Percentiles rank a stretch among this genome's conserved stretches.
Conservation (phyloP, 768 basidiomycete genomes). For the Pholiota microspora region DNA sequence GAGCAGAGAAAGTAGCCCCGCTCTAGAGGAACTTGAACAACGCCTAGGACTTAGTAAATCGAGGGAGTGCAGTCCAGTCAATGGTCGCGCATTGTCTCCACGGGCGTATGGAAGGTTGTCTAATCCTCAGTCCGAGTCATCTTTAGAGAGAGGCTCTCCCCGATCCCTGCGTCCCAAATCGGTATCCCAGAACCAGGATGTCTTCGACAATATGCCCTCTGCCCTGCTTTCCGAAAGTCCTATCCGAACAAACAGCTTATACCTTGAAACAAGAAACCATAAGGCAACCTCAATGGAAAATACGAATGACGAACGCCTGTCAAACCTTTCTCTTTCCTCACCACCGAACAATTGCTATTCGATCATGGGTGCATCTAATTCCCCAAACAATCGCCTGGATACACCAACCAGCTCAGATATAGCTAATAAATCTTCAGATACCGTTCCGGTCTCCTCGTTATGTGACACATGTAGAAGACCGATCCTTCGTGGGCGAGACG, state of each 20-base stretch:
- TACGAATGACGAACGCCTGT: background rate
- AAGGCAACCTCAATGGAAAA: background rate
- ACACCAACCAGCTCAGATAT: background rate
- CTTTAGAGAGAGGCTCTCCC: background rate
- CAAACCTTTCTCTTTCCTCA: background rate
- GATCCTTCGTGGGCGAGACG: slow-evolving; percentile 55
- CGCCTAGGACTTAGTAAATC: slow-evolving; percentile 54
- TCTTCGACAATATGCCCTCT: background rate
- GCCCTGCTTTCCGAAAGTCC: background rate
- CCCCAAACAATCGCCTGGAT: background rate
- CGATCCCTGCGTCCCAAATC: background rate
- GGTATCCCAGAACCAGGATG: background rate
- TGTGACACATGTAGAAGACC: slow-evolving; percentile 62
- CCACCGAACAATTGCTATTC: background rate
- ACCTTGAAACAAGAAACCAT: background rate
- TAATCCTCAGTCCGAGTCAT: background rate
- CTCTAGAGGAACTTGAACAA: slow-evolving; percentile 63
- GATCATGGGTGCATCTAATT: background rate
- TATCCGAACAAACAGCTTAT: background rate
- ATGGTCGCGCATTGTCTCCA: slow-evolving; percentile 36
- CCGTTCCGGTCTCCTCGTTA: slow-evolving; percentile 36
- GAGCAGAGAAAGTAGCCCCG: slow-evolving; percentile 55
- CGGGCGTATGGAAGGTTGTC: background rate
- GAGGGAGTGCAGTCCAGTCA: slow-evolving; percentile 53
- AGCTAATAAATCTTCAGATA: slow-evolving; percentile 3